Conservation (phyloP, 306 rosid genomes). For the Sechiopsis laciniata region DNA sequence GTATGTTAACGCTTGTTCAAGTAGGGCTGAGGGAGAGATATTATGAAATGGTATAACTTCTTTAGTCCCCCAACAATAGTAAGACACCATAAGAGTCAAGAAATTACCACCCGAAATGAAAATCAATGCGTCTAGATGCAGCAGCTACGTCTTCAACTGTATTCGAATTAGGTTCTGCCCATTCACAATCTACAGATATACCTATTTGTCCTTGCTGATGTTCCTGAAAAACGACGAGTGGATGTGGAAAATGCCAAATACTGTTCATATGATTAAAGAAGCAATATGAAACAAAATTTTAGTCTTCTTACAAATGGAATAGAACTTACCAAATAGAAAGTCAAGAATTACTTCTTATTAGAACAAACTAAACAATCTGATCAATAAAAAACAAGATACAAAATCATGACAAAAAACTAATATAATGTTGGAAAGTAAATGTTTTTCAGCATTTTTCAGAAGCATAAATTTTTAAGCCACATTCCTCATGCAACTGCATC, state of each 20-base stretch:
- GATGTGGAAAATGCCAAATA: slow-evolving; percentile 10
- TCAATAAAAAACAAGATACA: neutral
- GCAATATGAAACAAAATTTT: neutral
- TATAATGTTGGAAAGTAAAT: neutral
- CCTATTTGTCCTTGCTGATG: slow-evolving; percentile 82
- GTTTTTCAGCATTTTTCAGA: neutral
- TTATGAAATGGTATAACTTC: neutral
- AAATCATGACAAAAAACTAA: neutral
- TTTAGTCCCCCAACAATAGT: neutral
- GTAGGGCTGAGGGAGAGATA: neutral
- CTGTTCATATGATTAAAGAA: neutral
- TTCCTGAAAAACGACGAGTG: slow-evolving; percentile 37
- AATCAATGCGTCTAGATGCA: slow-evolving; percentile 82
- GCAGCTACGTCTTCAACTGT: slow-evolving; percentile 64
- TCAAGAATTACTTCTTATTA: slow-evolving; percentile 5
- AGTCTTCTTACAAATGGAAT: neutral
- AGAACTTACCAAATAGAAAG: neutral
- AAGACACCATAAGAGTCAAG: slow-evolving; percentile 4
- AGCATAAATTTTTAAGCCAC: neutral
- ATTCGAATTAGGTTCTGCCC: slow-evolving; percentile 87
- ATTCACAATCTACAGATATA: slow-evolving; percentile 71
- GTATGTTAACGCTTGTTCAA: neutral
- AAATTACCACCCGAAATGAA: slow-evolving; percentile 82
- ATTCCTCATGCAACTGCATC: neutral
- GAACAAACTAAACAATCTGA: neutral